A percentile compares a stretch with the other conserved stretches of the same genome.
phyloP scores from a whole-genome alignment of 257 asterid species.

The Capsicum chinense region DNA sequence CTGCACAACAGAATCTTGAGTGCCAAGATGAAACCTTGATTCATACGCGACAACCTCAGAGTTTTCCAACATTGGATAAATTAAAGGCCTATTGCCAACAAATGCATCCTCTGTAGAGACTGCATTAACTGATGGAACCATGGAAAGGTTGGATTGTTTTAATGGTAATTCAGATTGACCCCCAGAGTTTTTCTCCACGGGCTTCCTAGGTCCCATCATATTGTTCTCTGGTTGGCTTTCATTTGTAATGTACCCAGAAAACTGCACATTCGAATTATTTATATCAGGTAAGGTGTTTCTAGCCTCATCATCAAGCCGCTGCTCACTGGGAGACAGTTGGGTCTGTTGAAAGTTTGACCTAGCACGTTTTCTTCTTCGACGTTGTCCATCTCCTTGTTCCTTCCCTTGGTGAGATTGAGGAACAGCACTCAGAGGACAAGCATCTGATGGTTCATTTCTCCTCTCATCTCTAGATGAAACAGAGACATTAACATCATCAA shows the following conservation, averaged over 20 bases:
- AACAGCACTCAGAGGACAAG: conserved; percentile 31
- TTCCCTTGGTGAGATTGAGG: conserved; percentile 42
- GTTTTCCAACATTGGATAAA: conserved; percentile 41
- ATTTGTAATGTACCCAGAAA: conserved; percentile 34
- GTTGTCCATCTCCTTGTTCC: conserved; percentile 39
- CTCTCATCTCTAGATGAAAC: conserved; percentile 66
- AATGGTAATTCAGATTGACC: conserved; percentile 40
- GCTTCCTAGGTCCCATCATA: conserved; percentile 34
- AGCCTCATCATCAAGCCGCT: conserved; percentile 42
- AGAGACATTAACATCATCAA: conserved; percentile 57
- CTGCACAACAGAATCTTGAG: conserved; percentile 39
- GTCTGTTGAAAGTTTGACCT: conserved; percentile 40
- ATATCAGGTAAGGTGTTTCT: conserved; percentile 42
- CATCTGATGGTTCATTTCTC: conserved; percentile 44
- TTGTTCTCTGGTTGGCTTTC: conserved; percentile 43
- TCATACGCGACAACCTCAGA: conserved; percentile 41
- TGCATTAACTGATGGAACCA: conserved; percentile 47
- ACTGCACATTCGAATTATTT: conserved; percentile 41
- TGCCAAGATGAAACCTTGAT: conserved; percentile 34
- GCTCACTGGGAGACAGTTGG: conserved; percentile 40
- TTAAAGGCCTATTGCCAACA: conserved; percentile 37
- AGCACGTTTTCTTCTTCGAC: conserved; percentile 42
- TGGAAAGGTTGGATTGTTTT: conserved; percentile 42
- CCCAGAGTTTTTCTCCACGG: conserved; percentile 39
- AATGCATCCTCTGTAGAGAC: conserved; percentile 30